A percentile compares a stretch with the other conserved stretches of the same genome.
phyloP scores from a whole-genome alignment of 139 green algal genomes.

The Closterium sp. region DNA sequence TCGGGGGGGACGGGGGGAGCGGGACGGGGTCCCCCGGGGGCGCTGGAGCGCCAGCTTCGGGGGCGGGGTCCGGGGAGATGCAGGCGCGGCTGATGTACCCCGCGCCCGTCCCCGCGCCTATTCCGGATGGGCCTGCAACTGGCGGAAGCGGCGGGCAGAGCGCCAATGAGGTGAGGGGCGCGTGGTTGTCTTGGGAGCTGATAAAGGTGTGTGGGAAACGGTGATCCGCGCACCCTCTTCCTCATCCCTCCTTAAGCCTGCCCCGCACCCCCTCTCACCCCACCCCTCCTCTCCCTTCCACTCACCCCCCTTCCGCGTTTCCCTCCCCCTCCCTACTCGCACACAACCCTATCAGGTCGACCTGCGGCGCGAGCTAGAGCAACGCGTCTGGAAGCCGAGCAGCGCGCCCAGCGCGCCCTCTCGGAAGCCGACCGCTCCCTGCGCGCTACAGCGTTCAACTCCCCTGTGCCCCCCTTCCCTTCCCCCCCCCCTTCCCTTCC shows the following conservation, averaged over 20 bases:
- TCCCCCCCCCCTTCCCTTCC: neutral
- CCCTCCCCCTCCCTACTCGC: neutral
- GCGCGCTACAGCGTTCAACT: no score
- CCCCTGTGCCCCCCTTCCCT: no score
- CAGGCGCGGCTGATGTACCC: neutral
- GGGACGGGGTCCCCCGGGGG: neutral
- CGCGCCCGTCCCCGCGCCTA: neutral
- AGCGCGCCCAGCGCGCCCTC: no score
- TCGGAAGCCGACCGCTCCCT: no score
- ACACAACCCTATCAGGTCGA: constrained; percentile 4
- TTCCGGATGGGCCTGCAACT: neutral
- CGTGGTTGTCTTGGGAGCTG: no score
- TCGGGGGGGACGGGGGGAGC: neutral
- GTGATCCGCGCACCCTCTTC: neutral
- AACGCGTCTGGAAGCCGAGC: no score
- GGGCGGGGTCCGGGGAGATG: neutral
- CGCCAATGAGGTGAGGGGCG: neutral
- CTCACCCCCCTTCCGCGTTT: neutral
- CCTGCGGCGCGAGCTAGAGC: no score
- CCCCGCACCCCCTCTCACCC: neutral
- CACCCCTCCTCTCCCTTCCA: neutral
- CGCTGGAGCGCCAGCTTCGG: neutral
- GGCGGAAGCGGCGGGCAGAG: neutral
- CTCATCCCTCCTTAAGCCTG: neutral
- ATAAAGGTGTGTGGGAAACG: constrained; percentile 2